Evolutionary conservation across 176 grass and related monocot species (phyloP).

Genomic region (Eragrostis nindensis): DNA sequence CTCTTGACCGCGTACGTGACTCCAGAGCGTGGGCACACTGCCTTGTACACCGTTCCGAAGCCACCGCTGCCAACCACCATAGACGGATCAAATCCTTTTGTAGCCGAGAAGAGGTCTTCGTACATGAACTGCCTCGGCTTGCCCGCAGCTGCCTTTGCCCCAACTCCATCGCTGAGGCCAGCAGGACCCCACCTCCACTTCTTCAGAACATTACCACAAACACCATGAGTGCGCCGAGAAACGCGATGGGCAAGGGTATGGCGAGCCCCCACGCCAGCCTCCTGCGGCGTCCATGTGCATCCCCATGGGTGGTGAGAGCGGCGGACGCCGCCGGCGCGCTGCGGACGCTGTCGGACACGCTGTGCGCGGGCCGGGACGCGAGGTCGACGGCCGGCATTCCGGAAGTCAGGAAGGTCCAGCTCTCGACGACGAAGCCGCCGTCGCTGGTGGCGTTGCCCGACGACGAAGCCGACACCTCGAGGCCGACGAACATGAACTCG

Average conservation of each 20-base stretch:
- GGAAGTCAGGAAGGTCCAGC: conserved; percentile 53
- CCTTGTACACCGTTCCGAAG: conserved; percentile 54
- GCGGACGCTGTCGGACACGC: conserved; percentile 28
- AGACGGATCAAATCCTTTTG: conserved; percentile 48
- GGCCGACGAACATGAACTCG: conserved; percentile 59
- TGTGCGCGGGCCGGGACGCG: conserved; percentile 18
- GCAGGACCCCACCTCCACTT: conserved; percentile 18
- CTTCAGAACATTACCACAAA: conserved; percentile 49
- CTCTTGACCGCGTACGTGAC: conserved; percentile 57
- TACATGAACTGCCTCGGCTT: conserved; percentile 52
- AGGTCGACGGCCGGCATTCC: conserved; percentile 25
- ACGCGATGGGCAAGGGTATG: conserved; percentile 19
- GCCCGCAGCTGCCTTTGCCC: background rate
- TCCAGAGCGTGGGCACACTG: conserved; percentile 32
- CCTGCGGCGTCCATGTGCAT: conserved; percentile 15
- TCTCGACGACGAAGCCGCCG: conserved; percentile 43
- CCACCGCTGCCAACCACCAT: conserved; percentile 52
- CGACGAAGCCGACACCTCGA: conserved; percentile 36
- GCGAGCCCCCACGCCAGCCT: conserved; percentile 37
- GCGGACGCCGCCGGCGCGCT: conserved; percentile 8
- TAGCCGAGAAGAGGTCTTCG: conserved; percentile 45
- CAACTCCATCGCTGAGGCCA: conserved; percentile 13
- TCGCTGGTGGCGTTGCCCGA: conserved; percentile 27
- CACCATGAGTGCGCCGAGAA: conserved; percentile 42
- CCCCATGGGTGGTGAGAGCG: background rate